Evolutionary conservation across 2,329 filamentous ascomycete species (phyloP), one percentile per base, ranked within the genome.

Genomic region (Cadophora sp.): DNA sequence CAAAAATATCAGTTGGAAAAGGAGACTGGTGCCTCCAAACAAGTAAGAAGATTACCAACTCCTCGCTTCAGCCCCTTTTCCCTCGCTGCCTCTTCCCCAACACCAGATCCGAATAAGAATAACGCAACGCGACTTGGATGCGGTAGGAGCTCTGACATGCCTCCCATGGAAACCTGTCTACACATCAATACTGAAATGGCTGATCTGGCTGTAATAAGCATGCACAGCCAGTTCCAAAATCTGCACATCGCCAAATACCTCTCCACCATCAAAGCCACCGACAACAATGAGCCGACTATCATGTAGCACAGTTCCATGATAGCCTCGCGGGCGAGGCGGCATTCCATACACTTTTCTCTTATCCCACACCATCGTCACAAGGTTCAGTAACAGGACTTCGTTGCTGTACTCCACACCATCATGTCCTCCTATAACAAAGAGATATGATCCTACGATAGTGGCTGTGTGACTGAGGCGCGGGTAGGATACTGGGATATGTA

Each of bases 301-400:
- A 74, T 91, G 85, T 51, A 91, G 80, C 19, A 91, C 85, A 0
- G 89, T 84, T 61, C 88, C 87, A 76, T 92, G 89, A 76, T 92
- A 92, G 0, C 89, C 89, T 67, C 89, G 81, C 11, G 88, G 88
- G 74, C 83, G 86, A 0, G 89, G 89, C 12, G 86, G 84, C 70
- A 86, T 79, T 26, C 89, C 89, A 75, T 91, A 91, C 9, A 90
- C 86, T 70, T 83, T 86, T 69, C 89, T 83, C 76, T 84, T 85
- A 76, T 92, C 89, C 89, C 89, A 92, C n/a, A 87, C 85, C 89
- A 92, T 91, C 50, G 88, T 91, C 40, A 91, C 89, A 6, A 92
- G 82, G 76, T 92, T 92, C 37, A 92, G 82, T 62, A 91, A 81
- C 66, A 92, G 81, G 58, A 92, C 86, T 73, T 92, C 89, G 79